These are phyloP conservation scores for Corynascus novoguineensis DNA, from an alignment of 495 filamentous ascomycete genomes.

Conservation along the genomic window DNA sequence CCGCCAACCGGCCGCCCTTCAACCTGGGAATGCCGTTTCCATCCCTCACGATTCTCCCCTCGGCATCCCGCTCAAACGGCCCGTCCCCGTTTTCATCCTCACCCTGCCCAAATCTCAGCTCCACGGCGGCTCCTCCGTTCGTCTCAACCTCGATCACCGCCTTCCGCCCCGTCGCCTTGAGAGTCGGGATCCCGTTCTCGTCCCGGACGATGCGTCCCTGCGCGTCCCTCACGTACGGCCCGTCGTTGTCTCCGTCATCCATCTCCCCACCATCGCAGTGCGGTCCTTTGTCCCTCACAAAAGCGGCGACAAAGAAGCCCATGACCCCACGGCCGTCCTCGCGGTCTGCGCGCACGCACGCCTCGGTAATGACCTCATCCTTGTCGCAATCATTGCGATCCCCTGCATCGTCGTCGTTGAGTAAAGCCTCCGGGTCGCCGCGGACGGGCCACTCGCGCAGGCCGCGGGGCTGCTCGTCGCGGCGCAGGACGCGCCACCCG, in stretches of 20 bases:
- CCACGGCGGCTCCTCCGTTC: slow-evolving; percentile 27
- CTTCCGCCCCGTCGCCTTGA: slow-evolving; percentile 30
- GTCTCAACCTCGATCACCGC: slow-evolving; percentile 17
- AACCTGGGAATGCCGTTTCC: slow-evolving; percentile 33
- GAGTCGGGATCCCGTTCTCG: slow-evolving; percentile 34
- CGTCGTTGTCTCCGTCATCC: slow-evolving; percentile 13
- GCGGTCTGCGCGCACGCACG: slow-evolving; percentile 74
- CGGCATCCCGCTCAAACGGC: slow-evolving; percentile 28
- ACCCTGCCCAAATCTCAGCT: slow-evolving; percentile 18
- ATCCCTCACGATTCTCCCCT: slow-evolving; percentile 34
- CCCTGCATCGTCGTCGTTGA: slow-evolving; percentile 36
- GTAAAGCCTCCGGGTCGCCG: slow-evolving; percentile 58
- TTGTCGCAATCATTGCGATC: slow-evolving; percentile 44
- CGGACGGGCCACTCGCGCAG: slow-evolving; percentile 67
- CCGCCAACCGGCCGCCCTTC: slow-evolving; percentile 26
- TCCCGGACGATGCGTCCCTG: slow-evolving; percentile 36
- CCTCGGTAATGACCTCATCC: slow-evolving; percentile 56
- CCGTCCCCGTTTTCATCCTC: slow-evolving; percentile 20
- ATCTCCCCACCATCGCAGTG: slow-evolving; percentile 8
- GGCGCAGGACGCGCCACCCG: slow-evolving; percentile 69
- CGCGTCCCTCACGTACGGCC: slow-evolving; percentile 38
- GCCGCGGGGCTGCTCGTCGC: slow-evolving; percentile 65
- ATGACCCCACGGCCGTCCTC: slow-evolving; percentile 66
- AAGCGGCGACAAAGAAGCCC: slow-evolving; percentile 47
- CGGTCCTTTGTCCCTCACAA: slow-evolving; percentile 40